Evolutionary conservation across 805 yeast species (phyloP).

Genomic region (Wickerhamiella cacticola): DNA sequence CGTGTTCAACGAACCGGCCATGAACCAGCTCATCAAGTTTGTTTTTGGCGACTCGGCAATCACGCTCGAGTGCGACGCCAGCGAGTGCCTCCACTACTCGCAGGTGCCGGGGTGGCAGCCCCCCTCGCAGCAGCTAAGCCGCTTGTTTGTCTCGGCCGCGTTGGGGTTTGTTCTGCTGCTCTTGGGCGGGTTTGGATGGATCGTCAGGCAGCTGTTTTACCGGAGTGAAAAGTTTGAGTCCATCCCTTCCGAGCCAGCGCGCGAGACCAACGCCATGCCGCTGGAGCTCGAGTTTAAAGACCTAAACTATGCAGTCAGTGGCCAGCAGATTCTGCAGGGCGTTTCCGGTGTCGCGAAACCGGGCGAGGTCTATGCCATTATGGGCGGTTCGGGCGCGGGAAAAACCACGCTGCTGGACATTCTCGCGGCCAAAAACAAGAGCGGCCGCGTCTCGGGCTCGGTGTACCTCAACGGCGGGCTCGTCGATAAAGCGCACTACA

Average conservation of each 20-base stretch:
- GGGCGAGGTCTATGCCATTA: slow-evolving; percentile 82
- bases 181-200: slow-evolving; percentile 14
- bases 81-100: slow-evolving; percentile 86
- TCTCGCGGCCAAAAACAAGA: slow-evolving; percentile 74
- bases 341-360: slow-evolving; percentile 73
- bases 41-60: slow-evolving; percentile 95
- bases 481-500: slow-evolving; percentile 31
- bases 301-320: slow-evolving; percentile 49
- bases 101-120: slow-evolving; percentile 81
- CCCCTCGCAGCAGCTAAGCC: slow-evolving; percentile 38
- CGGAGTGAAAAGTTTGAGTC: slow-evolving; percentile 5
- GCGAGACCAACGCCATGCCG: slow-evolving; percentile 33
- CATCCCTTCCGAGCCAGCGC: slow-evolving; percentile 10
- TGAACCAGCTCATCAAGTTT: slow-evolving; percentile 80
- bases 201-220: slow-evolving; percentile 9
- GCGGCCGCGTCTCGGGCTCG: slow-evolving; percentile 56
- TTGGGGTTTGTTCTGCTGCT: slow-evolving; percentile 20
- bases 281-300: slow-evolving; percentile 66
- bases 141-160: slow-evolving; percentile 19
- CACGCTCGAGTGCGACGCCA: slow-evolving; percentile 64
- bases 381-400: slow-evolving; percentile 99
- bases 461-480: slow-evolving; percentile 60
- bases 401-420: slow-evolving; percentile 89
- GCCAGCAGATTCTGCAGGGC: slow-evolving; percentile 42
- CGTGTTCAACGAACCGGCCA: slow-evolving; percentile 82